Conservation (phyloP, 2,329 filamentous ascomycete species). For the Endoconidiophora polonica region DNA sequence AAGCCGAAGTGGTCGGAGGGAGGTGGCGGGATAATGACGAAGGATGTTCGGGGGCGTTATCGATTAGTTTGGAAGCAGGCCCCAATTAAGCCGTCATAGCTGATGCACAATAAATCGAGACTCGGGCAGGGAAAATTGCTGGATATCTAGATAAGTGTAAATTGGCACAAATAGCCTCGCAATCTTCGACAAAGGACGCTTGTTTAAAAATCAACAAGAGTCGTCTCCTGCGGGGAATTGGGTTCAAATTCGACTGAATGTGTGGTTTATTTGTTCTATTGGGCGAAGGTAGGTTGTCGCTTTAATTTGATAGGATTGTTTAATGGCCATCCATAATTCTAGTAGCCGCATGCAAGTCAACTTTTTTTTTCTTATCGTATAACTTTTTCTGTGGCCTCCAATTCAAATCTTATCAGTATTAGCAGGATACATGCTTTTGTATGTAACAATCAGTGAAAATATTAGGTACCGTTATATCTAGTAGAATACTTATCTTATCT, state of each 20-base stretch:
- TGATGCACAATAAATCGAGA: background rate
- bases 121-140: slow-evolving; percentile 3
- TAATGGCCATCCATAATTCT: slow-evolving; percentile 5
- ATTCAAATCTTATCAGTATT: background rate
- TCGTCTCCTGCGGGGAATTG: slow-evolving; percentile 11
- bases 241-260: background rate
- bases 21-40: background rate
- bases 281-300: too few species aligned
- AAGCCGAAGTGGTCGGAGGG: background rate
- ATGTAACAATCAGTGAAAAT: background rate
- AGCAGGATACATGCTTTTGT: slow-evolving; percentile 1
- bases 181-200: slow-evolving; percentile 11
- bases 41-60: background rate
- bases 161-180: slow-evolving; percentile 2
- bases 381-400: slow-evolving; percentile 10
- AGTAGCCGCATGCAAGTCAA: background rate
- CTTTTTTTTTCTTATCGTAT: slow-evolving; percentile 13
- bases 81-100: slow-evolving; percentile 12
- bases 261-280: background rate
- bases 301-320: background rate
- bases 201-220: background rate
- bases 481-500: slow-evolving; percentile 8
- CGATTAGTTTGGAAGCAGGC: slow-evolving; percentile 7
- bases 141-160: background rate
- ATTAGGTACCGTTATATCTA: slow-evolving; percentile 5